Evolutionary conservation across 768 basidiomycete species (phyloP).

Genomic region (Amanita muscaria): DNA sequence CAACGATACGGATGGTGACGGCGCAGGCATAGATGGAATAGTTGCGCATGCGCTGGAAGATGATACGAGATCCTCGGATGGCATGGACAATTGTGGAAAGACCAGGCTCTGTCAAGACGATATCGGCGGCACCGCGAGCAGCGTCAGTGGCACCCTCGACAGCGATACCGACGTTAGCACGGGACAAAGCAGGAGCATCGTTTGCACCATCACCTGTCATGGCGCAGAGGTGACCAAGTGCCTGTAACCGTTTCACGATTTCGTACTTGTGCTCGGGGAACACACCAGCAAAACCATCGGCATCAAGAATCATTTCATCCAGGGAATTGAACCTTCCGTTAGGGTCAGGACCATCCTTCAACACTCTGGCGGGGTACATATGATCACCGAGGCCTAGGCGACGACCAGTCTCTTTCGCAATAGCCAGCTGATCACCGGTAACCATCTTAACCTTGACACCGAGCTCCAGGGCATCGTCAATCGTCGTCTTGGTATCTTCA

Average conservation of each 20-base stretch:
- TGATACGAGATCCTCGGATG: conserved; percentile 95
- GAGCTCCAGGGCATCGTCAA: conserved; percentile 91
- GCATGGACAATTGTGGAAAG: conserved; percentile 98
- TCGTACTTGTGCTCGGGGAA: conserved; percentile 99
- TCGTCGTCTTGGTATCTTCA: conserved; percentile 97
- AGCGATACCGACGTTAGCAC: conserved; percentile 98
- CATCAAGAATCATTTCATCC: conserved; percentile 99
- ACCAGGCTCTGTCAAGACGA: conserved; percentile 96
- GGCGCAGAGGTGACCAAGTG: conserved; percentile 89
- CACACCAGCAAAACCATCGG: conserved; percentile 97
- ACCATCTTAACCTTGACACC: conserved; percentile 99
- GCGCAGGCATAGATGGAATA: conserved; percentile 96
- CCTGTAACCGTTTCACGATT: conserved; percentile 97
- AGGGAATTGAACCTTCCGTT: conserved; percentile 76
- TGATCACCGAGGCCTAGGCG: conserved; percentile 97
- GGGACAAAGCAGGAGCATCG: conserved; percentile 94
- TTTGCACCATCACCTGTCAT: conserved; percentile 99
- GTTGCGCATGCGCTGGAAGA: conserved; percentile 99
- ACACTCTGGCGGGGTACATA: conserved; percentile 99
- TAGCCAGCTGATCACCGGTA: conserved; percentile 99
- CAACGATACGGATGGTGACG: conserved; percentile 97
- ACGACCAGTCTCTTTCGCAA: conserved; percentile 98
- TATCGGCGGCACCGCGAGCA: conserved; percentile 96
- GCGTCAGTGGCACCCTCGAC: conserved; percentile 99
- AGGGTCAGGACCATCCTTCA: conserved; percentile 91